Conservation (phyloP, 2,329 filamentous ascomycete species). For the Orbilia javanica region DNA sequence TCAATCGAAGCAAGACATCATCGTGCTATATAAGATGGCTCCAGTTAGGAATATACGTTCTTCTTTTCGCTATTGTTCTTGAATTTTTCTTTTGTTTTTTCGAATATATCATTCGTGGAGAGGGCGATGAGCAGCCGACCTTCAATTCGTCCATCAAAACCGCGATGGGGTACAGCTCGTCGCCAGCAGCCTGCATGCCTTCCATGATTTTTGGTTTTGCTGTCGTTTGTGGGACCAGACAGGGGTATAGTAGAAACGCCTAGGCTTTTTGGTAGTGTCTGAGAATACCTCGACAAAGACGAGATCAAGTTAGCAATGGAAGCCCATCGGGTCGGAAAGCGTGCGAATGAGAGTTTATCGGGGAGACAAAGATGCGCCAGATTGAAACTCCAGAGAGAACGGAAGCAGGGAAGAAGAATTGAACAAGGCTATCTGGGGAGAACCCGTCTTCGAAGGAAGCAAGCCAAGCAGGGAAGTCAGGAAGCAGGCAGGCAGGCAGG, state of each 20-base stretch:
- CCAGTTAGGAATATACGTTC: not conserved
- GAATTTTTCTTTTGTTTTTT: not conserved
- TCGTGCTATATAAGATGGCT: constrained; percentile 68
- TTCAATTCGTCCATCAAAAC: constrained; percentile 99
- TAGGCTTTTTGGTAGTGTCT: constrained; percentile 28
- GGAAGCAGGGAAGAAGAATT: constrained; percentile 3
- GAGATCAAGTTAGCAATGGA: constrained; percentile 33
- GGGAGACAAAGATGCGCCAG: constrained; percentile 19
- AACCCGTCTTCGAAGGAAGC: not conserved
- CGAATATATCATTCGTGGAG: not conserved
- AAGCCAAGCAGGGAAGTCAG: not conserved
- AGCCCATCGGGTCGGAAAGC: not conserved
- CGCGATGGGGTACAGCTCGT: constrained; percentile 99
- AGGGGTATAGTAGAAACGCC: constrained; percentile 4
- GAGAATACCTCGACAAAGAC: constrained; percentile 9
- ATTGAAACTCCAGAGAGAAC: not conserved
- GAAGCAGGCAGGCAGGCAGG: not conserved
- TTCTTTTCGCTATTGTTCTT: not conserved
- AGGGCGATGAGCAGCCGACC: constrained; percentile 71
- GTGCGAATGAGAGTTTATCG: not conserved
- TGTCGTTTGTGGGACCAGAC: constrained; percentile 20
- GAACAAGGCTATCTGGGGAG: not conserved
- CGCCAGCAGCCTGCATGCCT: constrained; percentile 73
- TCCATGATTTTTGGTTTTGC: constrained; percentile 60
- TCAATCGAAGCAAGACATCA: constrained; percentile 96